Base-by-base conservation (phyloP, 345 rosid species). In the Anacardium occidentale region DNA sequence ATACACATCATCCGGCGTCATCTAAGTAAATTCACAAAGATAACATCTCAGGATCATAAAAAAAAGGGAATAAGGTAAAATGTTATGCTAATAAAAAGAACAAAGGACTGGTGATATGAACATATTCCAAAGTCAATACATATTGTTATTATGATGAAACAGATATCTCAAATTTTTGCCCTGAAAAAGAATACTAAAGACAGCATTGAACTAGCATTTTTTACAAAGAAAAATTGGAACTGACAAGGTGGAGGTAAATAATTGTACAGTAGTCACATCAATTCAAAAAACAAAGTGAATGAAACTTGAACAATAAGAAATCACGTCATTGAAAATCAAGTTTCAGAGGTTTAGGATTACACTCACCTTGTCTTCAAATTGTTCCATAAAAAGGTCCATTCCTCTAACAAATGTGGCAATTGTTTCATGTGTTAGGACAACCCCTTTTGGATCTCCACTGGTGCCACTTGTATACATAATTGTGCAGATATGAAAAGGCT, bases 401-500 rank as follows among this genome's bases (percentile, higher is more conserved):
- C 98, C 97, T 48, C 83, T 76, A 29, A 92, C 90, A 24, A 81
- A 83, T 47, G 78, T 58, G 6, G 88, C 79, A 17, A 92, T 76
- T 15, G 88, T 87, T 85, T 95, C 97, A 71, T 95, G 99, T 55
- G 89, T 88, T 62, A 95, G 74, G 70, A 92, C 91, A 62, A 95
- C 99, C 5, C 99, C 98, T 82, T 95, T 95, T 24, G 99, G 99
- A 59, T 89, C 90, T 72, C 99, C 99, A 73, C 97, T 95, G 75
- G 99, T 92, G 56, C 99, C 99, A 18, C 99, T 95, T 22, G 99
- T 95, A 66, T 95, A 92, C 97, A 95, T 95, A 69, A 95, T 90
- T 62, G 99, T 89, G 91, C 97, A 92, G 68, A 86, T 80, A 84
- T 78, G 77, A 66, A 70, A 74, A 63, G 94, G 86, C 78, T 80